Base-by-base conservation (phyloP, 139 green algal species). In the Trebouxia sp. region DNA sequence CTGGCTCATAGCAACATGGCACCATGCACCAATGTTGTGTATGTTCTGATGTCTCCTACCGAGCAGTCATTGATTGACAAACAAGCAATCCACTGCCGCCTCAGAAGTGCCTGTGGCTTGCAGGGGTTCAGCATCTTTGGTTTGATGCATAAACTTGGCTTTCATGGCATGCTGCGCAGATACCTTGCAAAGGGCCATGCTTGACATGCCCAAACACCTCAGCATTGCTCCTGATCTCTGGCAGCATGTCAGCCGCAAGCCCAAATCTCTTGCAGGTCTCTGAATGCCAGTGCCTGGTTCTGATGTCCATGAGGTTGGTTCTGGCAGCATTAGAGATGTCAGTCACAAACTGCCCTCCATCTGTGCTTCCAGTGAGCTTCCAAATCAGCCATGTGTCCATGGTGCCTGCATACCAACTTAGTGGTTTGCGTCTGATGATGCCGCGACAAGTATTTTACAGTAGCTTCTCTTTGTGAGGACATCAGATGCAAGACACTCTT, bases 351-450 rank as follows among this genome's bases (percentile, higher is more conserved):
- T 92, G 56, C 22, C 92, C 92, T 78, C 70, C 69, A 55, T 78
- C 17, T 7, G 56, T 38, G 7, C 90, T 93, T 26, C 93, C 93
- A 15, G 96, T 99, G 24, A 99, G 85, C 51, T 95, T 90, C 80
- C 93, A 99, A 51, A 99, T 92, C 39, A 99, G 88, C 97, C 97
- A 99, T 12, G 85, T 91, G 90, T 99, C 97, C 5, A 99, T 87
- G 37, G 97, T 99, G 47, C 97, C 97, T 82, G 98, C 92, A 48
- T 84, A 56, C 37, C 74, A 84, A 37, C 70, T 65, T 48, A 56
- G 3, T n/a, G n/a, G n/a, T n/a, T n/a, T n/a, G n/a, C n/a, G n/a
- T n/a, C n/a, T n/a, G n/a, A n/a, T n/a, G n/a, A n/a, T n/a, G n/a
- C n/a, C n/a, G n/a, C n/a, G n/a, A n/a, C n/a, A n/a, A n/a, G n/a